phyloP scores from a whole-genome alignment of 345 rosid genomes.

The Rhodomyrtus tomentosa region DNA sequence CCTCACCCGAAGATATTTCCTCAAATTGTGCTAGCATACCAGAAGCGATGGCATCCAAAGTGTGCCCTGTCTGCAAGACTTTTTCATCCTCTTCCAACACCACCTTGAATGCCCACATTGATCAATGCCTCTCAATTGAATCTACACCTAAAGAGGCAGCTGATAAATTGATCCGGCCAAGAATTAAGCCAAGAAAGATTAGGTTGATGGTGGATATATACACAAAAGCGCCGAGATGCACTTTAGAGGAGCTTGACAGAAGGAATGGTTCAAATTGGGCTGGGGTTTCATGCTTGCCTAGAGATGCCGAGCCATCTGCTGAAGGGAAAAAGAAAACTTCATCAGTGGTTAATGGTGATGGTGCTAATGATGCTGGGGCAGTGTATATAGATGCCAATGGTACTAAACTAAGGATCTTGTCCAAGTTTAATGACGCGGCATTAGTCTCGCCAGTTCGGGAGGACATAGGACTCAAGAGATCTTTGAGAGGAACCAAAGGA shows the following conservation, averaged over 20 bases:
- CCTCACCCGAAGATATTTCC: constrained; percentile 54
- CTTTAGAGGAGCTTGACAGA: constrained; percentile 83
- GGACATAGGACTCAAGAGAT: constrained; percentile 21
- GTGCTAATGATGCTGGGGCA: constrained; percentile 56
- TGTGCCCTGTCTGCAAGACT: constrained; percentile 97
- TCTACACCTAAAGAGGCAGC: constrained; percentile 51
- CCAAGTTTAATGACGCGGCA: constrained; percentile 36
- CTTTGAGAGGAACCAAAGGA: constrained; percentile 28
- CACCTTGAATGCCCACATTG: constrained; percentile 97
- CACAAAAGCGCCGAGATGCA: constrained; percentile 47
- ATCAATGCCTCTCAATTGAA: constrained; percentile 85
- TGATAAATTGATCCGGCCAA: constrained; percentile 50
- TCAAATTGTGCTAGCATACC: constrained; percentile 46
- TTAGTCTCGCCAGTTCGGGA: constrained; percentile 11
- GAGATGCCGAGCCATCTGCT: constrained; percentile 21
- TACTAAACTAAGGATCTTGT: constrained; percentile 76
- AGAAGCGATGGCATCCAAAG: constrained; percentile 71
- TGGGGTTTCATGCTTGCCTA: constrained; percentile 23
- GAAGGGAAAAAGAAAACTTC: constrained; percentile 23
- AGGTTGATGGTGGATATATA: constrained; percentile 82
- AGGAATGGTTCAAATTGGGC: constrained; percentile 80
- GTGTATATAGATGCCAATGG: constrained; percentile 88
- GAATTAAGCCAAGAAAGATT: constrained; percentile 62
- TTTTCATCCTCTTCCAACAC: constrained; percentile 96
- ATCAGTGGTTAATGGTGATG: constrained; percentile 33